phyloP scores from a whole-genome alignment of 768 basidiomycete genomes.

The Phylloporus sp. region DNA sequence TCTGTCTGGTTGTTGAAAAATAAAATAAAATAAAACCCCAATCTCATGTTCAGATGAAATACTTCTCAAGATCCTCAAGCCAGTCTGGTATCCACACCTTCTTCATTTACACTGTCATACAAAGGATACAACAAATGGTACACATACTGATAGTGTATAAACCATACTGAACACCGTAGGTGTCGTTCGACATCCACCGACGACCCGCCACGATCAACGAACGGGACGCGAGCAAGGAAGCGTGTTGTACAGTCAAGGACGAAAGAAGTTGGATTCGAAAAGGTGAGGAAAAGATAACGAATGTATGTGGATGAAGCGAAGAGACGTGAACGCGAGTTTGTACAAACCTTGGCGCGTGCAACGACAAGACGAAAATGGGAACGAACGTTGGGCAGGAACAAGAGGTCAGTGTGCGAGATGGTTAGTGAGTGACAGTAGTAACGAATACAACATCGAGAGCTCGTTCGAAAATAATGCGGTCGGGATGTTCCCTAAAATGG shows the following conservation, averaged over 20 bases:
- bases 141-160: constrained; percentile 12
- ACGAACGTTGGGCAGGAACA: constrained; percentile 1
- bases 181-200: constrained; percentile 1
- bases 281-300: background rate
- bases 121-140: constrained; percentile 20
- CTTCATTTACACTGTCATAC: constrained; percentile 23
- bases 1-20: constrained; percentile 4
- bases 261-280: background rate
- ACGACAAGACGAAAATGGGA: background rate
- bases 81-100: background rate
- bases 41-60: background rate
- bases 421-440: constrained; percentile 2
- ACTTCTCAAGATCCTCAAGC: background rate
- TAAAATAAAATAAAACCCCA: constrained; percentile 9
- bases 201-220: constrained; percentile 15
- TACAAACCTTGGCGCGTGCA: constrained; percentile 6
- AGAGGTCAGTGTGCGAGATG: background rate
- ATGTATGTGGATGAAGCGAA: background rate
- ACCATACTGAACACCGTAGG: constrained; percentile 18
- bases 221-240: background rate
- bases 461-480: background rate
- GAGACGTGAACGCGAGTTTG: background rate
- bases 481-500: background rate
- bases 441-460: background rate
- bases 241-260: constrained; percentile 16